These are phyloP conservation scores for Smittium culicis DNA, from an alignment of 371 early-diverging fungal genomes.

Conservation along the genomic window DNA sequence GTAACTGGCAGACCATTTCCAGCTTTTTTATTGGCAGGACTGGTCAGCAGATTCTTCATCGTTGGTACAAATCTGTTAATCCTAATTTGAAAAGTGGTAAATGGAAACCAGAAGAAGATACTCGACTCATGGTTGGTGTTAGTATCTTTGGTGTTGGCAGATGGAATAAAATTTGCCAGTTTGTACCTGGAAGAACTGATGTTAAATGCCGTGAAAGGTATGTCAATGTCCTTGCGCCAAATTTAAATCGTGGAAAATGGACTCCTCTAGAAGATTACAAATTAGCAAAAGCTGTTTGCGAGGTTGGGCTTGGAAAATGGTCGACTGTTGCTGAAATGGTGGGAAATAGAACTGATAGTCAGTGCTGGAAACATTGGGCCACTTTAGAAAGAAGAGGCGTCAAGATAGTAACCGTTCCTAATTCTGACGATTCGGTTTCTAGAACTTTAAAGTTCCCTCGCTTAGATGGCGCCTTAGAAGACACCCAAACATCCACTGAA, in stretches of 20 bases:
- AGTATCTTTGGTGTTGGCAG: slow-evolving; percentile 48
- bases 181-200: slow-evolving; percentile 65
- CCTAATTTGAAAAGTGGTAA: slow-evolving; percentile 58
- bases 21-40: slow-evolving; percentile 49
- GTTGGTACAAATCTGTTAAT: slow-evolving; percentile 60
- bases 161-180: slow-evolving; percentile 58
- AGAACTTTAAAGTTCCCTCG: slow-evolving; percentile 13
- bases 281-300: slow-evolving; percentile 29
- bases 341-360: slow-evolving; percentile 44
- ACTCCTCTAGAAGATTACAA: slow-evolving; percentile 38
- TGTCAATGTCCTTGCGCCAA: slow-evolving; percentile 52
- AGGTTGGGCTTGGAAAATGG: slow-evolving; percentile 41
- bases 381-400: slow-evolving; percentile 27
- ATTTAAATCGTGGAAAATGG: slow-evolving; percentile 39
- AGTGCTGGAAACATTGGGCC: slow-evolving; percentile 41
- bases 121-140: slow-evolving; percentile 47
- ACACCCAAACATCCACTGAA: background rate
- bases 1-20: slow-evolving; percentile 55
- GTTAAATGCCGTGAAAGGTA: slow-evolving; percentile 80
- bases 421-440: slow-evolving; percentile 17
- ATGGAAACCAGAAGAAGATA: slow-evolving; percentile 66
- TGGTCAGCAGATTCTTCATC: slow-evolving; percentile 67
- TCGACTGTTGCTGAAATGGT: slow-evolving; percentile 35
- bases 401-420: slow-evolving; percentile 16
- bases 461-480: background rate